A percentile compares a stretch with the other conserved stretches of the same genome.
phyloP scores from a whole-genome alignment of 192 early-diverging fungal genomes.

The Linnemannia elongata region DNA sequence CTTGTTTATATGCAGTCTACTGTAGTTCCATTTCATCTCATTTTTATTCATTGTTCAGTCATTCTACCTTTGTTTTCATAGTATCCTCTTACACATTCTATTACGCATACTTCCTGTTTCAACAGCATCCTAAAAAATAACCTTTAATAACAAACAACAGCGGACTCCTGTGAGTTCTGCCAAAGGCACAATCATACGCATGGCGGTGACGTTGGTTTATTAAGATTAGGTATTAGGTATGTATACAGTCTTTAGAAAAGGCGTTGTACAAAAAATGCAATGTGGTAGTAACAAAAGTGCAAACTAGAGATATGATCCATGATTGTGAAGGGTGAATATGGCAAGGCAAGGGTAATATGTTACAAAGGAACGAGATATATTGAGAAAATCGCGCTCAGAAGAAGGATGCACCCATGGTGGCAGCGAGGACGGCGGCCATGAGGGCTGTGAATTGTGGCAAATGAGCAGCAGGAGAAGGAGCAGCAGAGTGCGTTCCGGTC shows the following conservation, averaged over 20 bases:
- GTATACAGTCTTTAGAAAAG: background rate
- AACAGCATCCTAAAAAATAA: background rate
- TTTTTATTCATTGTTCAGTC: background rate
- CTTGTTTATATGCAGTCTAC: background rate
- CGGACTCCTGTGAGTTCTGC: background rate
- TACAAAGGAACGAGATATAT: background rate
- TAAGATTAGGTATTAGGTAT: background rate
- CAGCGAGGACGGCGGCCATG: background rate
- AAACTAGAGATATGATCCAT: background rate
- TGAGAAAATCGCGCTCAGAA: background rate
- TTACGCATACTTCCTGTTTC: background rate
- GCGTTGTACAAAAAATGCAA: background rate
- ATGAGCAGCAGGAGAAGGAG: background rate
- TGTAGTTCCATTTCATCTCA: background rate
- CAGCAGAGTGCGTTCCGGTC: background rate
- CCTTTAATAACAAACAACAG: background rate
- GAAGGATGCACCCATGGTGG: conserved; percentile 6
- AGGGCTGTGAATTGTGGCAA: background rate
- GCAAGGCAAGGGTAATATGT: background rate
- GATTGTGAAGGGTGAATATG: background rate
- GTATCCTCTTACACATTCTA: background rate
- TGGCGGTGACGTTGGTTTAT: background rate
- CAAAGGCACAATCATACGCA: background rate
- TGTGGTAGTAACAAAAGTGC: background rate
- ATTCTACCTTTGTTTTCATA: background rate